Evolutionary conservation across 441 rosid species (phyloP).

Genomic region (Aquilaria agallochum): DNA sequence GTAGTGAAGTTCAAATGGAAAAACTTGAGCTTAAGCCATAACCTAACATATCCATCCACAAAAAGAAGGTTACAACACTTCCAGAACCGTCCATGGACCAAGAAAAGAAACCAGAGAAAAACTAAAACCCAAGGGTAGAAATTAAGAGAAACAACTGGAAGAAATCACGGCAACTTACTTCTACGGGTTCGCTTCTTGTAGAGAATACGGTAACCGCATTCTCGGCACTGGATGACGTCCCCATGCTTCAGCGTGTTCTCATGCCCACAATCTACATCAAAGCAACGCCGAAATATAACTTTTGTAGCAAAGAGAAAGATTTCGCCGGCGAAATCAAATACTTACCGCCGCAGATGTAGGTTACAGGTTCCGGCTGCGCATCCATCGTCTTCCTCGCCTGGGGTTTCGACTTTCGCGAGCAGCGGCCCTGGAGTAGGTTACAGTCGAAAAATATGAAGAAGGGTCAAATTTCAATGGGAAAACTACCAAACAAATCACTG

Average conservation of each 20-base stretch:
- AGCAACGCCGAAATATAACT: not conserved
- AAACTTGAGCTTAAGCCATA: not conserved
- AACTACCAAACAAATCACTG: no score
- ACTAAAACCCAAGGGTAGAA: not conserved
- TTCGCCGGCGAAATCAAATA: not conserved
- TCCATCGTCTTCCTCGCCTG: slow-evolving; percentile 32
- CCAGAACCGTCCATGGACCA: not conserved
- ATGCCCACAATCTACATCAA: slow-evolving; percentile 68
- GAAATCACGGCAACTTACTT: slow-evolving; percentile 28
- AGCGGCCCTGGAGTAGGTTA: no score
- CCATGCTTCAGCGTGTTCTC: slow-evolving; percentile 84
- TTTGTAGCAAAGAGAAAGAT: not conserved
- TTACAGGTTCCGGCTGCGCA: slow-evolving; percentile 74
- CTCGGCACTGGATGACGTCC: slow-evolving; percentile 90
- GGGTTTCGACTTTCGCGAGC: not conserved
- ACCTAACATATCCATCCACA: not conserved
- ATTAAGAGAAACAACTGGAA: not conserved
- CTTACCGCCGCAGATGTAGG: slow-evolving; percentile 74
- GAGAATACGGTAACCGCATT: slow-evolving; percentile 93
- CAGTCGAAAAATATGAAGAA: no score
- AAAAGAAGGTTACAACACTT: not conserved
- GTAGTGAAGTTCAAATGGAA: not conserved
- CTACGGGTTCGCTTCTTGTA: slow-evolving; percentile 96
- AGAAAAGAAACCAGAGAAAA: not conserved
- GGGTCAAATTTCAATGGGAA: no score